These are phyloP conservation scores for Stephania cephalantha DNA, from an alignment of 164 flowering plant genomes.

Conservation along the genomic window DNA sequence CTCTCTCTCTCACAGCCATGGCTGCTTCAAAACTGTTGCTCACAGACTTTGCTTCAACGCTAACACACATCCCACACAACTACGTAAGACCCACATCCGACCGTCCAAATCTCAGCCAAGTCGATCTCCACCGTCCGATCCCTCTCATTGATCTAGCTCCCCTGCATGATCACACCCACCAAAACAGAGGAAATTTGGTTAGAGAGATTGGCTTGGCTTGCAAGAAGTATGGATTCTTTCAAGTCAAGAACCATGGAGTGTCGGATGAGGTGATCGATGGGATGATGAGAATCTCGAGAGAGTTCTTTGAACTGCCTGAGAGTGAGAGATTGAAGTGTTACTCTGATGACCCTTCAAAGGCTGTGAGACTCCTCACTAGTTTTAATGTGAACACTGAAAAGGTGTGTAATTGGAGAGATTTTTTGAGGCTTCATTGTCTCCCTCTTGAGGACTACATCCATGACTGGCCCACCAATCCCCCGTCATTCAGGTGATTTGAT, in stretches of 20 bases:
- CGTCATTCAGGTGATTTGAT: conserved; percentile 36
- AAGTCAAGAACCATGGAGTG: conserved; percentile 58
- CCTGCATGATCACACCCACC: conserved; percentile 23
- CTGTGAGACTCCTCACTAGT: conserved; percentile 53
- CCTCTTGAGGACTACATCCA: conserved; percentile 45
- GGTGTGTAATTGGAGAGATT: conserved; percentile 64
- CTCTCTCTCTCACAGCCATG: neutral
- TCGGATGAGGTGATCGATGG: conserved; percentile 30
- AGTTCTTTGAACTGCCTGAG: conserved; percentile 51
- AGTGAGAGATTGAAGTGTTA: conserved; percentile 49
- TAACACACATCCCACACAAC: conserved; percentile 26
- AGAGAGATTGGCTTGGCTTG: conserved; percentile 41
- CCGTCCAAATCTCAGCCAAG: conserved; percentile 40
- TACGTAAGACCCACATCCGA: conserved; percentile 43
- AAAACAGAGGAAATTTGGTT: conserved; percentile 25
- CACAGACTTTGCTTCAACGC: conserved; percentile 25
- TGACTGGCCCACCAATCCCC: conserved; percentile 57
- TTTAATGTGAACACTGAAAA: conserved; percentile 55
- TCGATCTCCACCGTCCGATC: neutral
- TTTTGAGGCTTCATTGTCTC: conserved; percentile 59
- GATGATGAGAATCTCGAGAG: conserved; percentile 33
- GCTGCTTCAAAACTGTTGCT: conserved; percentile 16
- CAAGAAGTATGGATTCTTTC: conserved; percentile 48
- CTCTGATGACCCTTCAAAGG: conserved; percentile 46
- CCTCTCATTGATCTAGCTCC: conserved; percentile 12